phyloP scores from a whole-genome alignment of 805 yeast genomes.

The Saccharomycopsis vini region DNA sequence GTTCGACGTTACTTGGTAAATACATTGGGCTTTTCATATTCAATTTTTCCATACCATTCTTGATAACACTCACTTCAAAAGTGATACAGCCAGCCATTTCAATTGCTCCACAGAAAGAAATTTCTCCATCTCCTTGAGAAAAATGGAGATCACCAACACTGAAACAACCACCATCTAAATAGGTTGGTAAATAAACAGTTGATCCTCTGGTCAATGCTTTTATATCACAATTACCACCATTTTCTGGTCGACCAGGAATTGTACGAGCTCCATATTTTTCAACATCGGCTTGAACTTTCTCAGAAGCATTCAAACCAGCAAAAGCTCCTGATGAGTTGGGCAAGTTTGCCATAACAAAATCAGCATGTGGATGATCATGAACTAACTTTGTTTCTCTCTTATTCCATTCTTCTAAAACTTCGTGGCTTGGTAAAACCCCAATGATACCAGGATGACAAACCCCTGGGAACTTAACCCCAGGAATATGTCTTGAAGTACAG shows the following conservation, averaged over 20 bases:
- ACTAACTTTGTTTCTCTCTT: conserved; percentile 33
- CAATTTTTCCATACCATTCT: conserved; percentile 34
- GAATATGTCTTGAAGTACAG: conserved; percentile 41
- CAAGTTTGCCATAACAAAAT: conserved; percentile 33
- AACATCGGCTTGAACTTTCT: conserved; percentile 25
- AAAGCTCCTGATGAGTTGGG: conserved; percentile 31
- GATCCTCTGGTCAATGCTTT: conserved; percentile 43
- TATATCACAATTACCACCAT: conserved; percentile 48
- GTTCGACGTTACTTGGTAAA: conserved; percentile 40
- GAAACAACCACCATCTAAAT: conserved; percentile 39
- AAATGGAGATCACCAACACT: conserved; percentile 44
- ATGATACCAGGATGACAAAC: conserved; percentile 43
- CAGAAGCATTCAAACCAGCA: conserved; percentile 32
- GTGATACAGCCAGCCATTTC: conserved; percentile 44
- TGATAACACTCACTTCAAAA: conserved; percentile 32
- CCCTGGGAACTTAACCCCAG: conserved; percentile 42
- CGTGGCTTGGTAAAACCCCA: conserved; percentile 42
- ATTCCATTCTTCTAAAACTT: conserved; percentile 37
- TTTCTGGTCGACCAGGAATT: conserved; percentile 44
- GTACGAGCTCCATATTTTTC: conserved; percentile 42
- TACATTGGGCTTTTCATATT: conserved; percentile 38
- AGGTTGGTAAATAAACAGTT: conserved; percentile 38
- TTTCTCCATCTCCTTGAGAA: conserved; percentile 47
- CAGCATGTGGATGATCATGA: conserved; percentile 28
- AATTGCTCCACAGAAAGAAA: conserved; percentile 46